Base-by-base conservation (phyloP, 2,329 filamentous ascomycete species). In the Scleromitrula shiraiana region DNA sequence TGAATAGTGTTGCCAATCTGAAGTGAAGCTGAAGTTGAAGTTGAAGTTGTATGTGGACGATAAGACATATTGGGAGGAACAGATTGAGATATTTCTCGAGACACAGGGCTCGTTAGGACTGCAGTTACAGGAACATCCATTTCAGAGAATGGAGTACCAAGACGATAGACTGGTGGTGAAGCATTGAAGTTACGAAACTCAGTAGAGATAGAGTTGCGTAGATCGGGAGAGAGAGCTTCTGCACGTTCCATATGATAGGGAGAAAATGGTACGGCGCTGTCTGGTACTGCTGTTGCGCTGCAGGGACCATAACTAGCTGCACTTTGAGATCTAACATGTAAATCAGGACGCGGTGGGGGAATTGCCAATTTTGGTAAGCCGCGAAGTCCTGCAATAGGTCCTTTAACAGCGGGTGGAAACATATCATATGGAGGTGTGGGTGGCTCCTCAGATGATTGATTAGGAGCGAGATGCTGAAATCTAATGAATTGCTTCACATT, bases 51-150 rank as follows among this genome's bases (percentile, higher is more conserved):
- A 49, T 49, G 26, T 35, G 70, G 65, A 26, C 81, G 78, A 71
- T 85, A 95, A 64, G 80, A 83, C 89, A 96, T 95, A 68, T 95
- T 83, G 6, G 91, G 91, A 36, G 91, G 91, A 0, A 96, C 91
- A 5, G 90, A 96, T 66, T 95, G 88, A 22, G 88, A 95, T 39
- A 75, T 72, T 61, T 93, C 84, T 42, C 91, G 84, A 37, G 83
- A 75, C 26, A 95, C 73, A 6, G 86, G 86, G 0, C 83, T 86
- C 14, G 80, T 59, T 1, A 80, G 78, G 36, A 90, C 72, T 2
- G 83, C 77, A 1, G 87, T 93, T 50, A 94, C 69, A 0, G 91
- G 90, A 10, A 90, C 81, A 63, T 96, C 91, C 74, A 91, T 83
- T 62, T 95, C 89, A 2, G 90, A 95, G 64, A 90, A 86, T 14